phyloP scores from a whole-genome alignment of 192 early-diverging fungal species.

The Podila minutissima region DNA sequence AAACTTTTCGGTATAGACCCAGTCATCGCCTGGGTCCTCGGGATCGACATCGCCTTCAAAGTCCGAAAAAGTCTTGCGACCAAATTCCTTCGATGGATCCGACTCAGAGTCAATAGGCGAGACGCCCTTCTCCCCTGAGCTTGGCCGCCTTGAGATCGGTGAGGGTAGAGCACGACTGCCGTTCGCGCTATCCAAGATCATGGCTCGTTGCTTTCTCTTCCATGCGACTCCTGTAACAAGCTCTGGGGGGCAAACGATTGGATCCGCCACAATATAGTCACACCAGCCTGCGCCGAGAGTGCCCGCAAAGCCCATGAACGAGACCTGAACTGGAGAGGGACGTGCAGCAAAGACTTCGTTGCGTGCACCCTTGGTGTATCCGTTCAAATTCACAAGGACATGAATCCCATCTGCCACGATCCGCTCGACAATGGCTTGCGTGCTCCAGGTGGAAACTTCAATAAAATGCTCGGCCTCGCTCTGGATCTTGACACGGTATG shows the following conservation, averaged over 20 bases:
- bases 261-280: conserved; percentile 84
- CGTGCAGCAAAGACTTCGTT: conserved; percentile 96
- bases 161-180: conserved; percentile 1
- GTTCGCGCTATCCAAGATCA: conserved; percentile 43
- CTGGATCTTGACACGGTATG: conserved; percentile 82
- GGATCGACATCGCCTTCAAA: conserved; percentile 68
- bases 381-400: conserved; percentile 92
- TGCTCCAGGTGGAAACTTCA: conserved; percentile 78
- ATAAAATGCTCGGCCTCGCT: conserved; percentile 81
- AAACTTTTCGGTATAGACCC: conserved; percentile 89
- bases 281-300: conserved; percentile 89
- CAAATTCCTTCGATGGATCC: background rate
- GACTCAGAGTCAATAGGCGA: conserved; percentile 12
- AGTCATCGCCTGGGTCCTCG: conserved; percentile 62
- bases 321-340: conserved; percentile 87
- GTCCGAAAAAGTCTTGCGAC: conserved; percentile 37
- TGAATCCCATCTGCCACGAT: conserved; percentile 85
- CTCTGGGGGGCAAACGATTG: conserved; percentile 76
- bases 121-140: conserved; percentile 31
- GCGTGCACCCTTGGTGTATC: conserved; percentile 95
- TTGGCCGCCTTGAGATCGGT: background rate
- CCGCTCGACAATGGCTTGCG: conserved; percentile 78
- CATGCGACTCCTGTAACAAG: conserved; percentile 70
- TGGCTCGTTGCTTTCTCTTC: conserved; percentile 56
- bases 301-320: conserved; percentile 95